Evolutionary conservation across 257 asterid species (phyloP).

Genomic region (Solanum chmielewskii): DNA sequence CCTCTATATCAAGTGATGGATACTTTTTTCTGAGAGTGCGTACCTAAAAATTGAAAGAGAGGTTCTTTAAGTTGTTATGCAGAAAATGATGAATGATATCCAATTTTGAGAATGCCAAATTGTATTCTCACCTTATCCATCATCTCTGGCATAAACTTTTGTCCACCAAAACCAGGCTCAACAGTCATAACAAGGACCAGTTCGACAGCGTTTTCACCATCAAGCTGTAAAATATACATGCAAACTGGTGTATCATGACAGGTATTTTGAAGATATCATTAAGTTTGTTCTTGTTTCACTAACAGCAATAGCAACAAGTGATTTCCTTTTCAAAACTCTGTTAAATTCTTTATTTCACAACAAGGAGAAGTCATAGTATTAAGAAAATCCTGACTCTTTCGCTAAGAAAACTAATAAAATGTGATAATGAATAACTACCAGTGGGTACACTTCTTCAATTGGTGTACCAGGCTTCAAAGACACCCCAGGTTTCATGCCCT

Average conservation of each 20-base stretch:
- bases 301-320: neutral
- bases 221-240: constrained; percentile 34
- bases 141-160: constrained; percentile 85
- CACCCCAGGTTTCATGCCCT: constrained; percentile 85
- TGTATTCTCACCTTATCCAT: constrained; percentile 67
- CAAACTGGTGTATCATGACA: neutral
- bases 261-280: neutral
- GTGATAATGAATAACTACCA: constrained; percentile 31
- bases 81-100: neutral
- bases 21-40: constrained; percentile 49
- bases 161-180: constrained; percentile 98
- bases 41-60: constrained; percentile 31
- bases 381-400: neutral
- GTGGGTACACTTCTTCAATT: constrained; percentile 70
- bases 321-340: neutral
- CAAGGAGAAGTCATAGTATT: neutral
- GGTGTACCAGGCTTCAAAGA: constrained; percentile 85
- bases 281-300: neutral
- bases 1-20: constrained; percentile 84
- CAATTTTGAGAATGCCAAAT: neutral
- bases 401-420: neutral
- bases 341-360: neutral
- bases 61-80: neutral
- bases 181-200: constrained; percentile 97
- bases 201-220: constrained; percentile 53